Percentiles rank a stretch among this genome's conserved stretches.
These are phyloP conservation scores for Candida pseudoglaebosa DNA, from an alignment of 805 yeast species.

Conservation along the genomic window DNA sequence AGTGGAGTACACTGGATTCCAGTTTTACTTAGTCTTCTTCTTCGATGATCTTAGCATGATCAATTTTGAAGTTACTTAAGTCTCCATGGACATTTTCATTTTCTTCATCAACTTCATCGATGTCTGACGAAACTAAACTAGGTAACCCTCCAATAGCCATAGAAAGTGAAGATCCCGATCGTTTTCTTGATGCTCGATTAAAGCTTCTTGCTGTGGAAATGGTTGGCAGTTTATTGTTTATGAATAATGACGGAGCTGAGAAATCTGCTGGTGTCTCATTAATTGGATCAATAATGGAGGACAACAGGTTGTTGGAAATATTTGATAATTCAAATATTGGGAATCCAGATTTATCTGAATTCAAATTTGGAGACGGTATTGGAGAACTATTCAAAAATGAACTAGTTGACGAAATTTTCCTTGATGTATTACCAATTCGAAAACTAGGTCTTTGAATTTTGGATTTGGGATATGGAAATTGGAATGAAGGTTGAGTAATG, in stretches of 20 bases:
- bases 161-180: slow-evolving; percentile 19
- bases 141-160: slow-evolving; percentile 21
- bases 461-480: not conserved
- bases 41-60: not conserved
- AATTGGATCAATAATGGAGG: slow-evolving; percentile 30
- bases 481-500: not conserved
- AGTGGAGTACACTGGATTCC: no score
- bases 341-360: slow-evolving; percentile 11
- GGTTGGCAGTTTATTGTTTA: not conserved
- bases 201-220: slow-evolving; percentile 5
- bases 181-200: slow-evolving; percentile 14
- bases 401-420: not conserved
- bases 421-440: slow-evolving; percentile 2
- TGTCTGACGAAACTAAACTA: slow-evolving; percentile 18
- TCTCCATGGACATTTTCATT: slow-evolving; percentile 12
- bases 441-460: not conserved
- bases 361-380: slow-evolving; percentile 3
- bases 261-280: slow-evolving; percentile 39
- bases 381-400: slow-evolving; percentile 3
- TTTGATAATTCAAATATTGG: slow-evolving; percentile 26
- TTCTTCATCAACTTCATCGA: slow-evolving; percentile 22
- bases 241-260: slow-evolving; percentile 18
- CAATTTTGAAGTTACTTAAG: not conserved
- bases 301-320: slow-evolving; percentile 5
- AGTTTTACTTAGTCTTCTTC: slow-evolving; percentile 1